Evolutionary conservation across 768 basidiomycete species (phyloP).

Genomic region (Suillus subluteus): DNA sequence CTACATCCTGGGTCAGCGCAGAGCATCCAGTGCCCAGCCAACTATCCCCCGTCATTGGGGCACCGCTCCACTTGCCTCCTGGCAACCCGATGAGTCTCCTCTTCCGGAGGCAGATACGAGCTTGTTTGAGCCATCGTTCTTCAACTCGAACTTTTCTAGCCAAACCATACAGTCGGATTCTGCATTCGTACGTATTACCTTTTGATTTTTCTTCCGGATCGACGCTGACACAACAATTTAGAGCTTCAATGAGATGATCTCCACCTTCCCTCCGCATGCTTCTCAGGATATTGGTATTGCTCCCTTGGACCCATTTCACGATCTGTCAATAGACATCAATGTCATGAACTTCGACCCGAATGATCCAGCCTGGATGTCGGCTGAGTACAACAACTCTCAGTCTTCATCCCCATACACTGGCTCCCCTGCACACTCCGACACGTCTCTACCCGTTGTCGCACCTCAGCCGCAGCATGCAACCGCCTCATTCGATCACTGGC

Average conservation of each 20-base stretch:
- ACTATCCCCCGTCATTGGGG: constrained; percentile 32
- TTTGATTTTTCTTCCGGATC: neutral
- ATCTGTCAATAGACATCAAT: constrained; percentile 14
- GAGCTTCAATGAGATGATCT: constrained; percentile 30
- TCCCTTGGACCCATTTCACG: constrained; percentile 31
- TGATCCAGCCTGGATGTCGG: constrained; percentile 20
- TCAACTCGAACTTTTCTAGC: constrained; percentile 34
- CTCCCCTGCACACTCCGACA: constrained; percentile 40
- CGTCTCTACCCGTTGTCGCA: constrained; percentile 30
- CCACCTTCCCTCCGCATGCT: constrained; percentile 26
- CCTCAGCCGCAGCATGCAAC: constrained; percentile 29
- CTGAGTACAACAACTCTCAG: constrained; percentile 19
- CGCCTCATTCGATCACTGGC: constrained; percentile 25
- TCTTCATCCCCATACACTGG: constrained; percentile 48
- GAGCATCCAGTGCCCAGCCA: constrained; percentile 53
- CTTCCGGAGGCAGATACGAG: constrained; percentile 53
- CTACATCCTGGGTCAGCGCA: constrained; percentile 46
- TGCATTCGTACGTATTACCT: constrained; percentile 21
- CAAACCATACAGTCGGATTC: constrained; percentile 18
- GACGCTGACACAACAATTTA: constrained; percentile 11
- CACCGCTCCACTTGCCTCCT: constrained; percentile 22
- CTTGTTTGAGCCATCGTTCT: constrained; percentile 50
- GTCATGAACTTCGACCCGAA: constrained; percentile 16
- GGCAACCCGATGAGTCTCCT: constrained; percentile 49
- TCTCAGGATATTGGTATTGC: constrained; percentile 22